These are phyloP conservation scores for Azolla pinnata DNA, from an alignment of 75 land plant species.

Conservation along the genomic window DNA sequence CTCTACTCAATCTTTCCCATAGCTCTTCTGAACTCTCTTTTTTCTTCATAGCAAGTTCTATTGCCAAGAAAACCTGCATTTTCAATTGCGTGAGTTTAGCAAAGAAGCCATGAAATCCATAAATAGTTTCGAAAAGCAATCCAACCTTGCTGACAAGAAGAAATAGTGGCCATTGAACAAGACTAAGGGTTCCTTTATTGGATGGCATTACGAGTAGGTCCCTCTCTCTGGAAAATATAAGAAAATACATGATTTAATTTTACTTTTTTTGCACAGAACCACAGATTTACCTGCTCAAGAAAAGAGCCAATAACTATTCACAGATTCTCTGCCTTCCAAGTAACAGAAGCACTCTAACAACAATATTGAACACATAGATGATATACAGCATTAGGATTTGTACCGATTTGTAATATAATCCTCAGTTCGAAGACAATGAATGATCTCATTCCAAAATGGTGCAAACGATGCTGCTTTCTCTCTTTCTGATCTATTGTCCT, in stretches of 20 bases:
- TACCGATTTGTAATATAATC: no score
- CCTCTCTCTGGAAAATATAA: constrained; percentile 45
- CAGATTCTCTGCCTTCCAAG: no score
- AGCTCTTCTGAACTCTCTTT: constrained; percentile 60
- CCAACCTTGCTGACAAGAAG: constrained; percentile 84
- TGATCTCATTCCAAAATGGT: no score
- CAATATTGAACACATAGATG: no score
- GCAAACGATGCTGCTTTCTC: no score
- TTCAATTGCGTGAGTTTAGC: background rate
- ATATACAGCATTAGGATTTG: no score
- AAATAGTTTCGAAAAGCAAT: background rate
- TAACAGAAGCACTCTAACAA: no score
- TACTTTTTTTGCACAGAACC: no score
- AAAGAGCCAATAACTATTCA: no score
- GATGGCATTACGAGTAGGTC: constrained; percentile 71
- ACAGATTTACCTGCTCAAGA: no score
- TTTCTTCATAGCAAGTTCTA: constrained; percentile 62
- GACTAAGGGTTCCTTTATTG: constrained; percentile 44
- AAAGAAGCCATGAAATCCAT: background rate
- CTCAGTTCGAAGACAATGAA: no score
- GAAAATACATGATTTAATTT: background rate
- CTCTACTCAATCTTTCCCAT: constrained; percentile 56
- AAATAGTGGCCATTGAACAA: constrained; percentile 96
- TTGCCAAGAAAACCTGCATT: constrained; percentile 68
- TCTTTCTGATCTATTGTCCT: no score